Evolutionary conservation across 1,284 basidiomycete genomes (phyloP).

Genomic region (Apiotrichum montevideense): DNA sequence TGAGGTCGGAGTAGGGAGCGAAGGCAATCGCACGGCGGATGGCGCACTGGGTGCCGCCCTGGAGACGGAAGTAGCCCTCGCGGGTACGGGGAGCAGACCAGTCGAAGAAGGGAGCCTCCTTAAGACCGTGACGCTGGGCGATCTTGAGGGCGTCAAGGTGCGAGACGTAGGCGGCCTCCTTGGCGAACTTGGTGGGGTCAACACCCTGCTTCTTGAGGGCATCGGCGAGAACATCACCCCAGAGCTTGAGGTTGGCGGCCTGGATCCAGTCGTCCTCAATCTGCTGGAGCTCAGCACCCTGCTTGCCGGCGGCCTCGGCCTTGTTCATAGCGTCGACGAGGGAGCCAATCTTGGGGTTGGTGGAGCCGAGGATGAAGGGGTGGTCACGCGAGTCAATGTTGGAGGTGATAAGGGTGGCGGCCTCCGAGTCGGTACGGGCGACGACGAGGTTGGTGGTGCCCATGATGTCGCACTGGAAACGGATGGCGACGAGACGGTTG

Average conservation of each 20-base stretch:
- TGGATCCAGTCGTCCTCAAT: constrained; percentile 83
- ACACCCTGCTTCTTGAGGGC: constrained; percentile 64
- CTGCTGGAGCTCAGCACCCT: constrained; percentile 71
- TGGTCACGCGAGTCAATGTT: constrained; percentile 98
- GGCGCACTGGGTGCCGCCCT: constrained; percentile 91
- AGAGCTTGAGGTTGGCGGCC: constrained; percentile 71
- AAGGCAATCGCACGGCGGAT: constrained; percentile 89
- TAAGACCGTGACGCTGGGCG: constrained; percentile 74
- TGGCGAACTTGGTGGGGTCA: constrained; percentile 38
- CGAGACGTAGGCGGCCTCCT: constrained; percentile 53
- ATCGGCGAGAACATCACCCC: constrained; percentile 65
- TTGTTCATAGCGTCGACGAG: constrained; percentile 76
- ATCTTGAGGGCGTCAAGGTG: constrained; percentile 65
- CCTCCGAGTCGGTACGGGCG: constrained; percentile 73
- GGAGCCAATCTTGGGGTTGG: constrained; percentile 63
- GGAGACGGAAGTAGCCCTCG: constrained; percentile 87
- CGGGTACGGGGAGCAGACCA: constrained; percentile 92
- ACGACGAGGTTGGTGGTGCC: constrained; percentile 69
- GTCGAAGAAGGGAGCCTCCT: constrained; percentile 62
- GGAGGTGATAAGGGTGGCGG: constrained; percentile 90
- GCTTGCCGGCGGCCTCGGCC: constrained; percentile 74
- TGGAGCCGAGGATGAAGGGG: constrained; percentile 87
- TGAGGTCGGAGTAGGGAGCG: constrained; percentile 82
- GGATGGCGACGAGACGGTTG: constrained; percentile 69
- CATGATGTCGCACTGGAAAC: constrained; percentile 73